Conservation (phyloP, 2,329 filamentous ascomycete species). For the Lasiodiplodia hormozganensis region DNA sequence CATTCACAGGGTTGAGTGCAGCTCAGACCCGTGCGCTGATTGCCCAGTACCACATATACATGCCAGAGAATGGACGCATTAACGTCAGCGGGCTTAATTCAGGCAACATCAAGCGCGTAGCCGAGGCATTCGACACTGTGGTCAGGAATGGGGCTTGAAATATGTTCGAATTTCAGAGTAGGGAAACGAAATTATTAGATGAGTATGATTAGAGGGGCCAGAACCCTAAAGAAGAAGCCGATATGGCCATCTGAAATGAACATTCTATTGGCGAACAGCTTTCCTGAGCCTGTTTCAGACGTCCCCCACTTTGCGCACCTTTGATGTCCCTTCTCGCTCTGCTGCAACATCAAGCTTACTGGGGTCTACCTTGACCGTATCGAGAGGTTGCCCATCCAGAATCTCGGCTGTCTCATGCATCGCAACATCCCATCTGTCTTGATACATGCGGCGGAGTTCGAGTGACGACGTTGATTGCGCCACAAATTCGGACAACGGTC, state of each 20-base stretch:
- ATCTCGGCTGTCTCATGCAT: not conserved
- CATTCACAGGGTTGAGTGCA: slow-evolving; percentile 43
- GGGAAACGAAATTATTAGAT: no score
- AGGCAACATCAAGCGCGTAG: not conserved
- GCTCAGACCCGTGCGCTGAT: slow-evolving; percentile 41
- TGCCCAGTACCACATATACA: slow-evolving; percentile 45
- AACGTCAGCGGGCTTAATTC: not conserved
- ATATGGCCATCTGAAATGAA: no score
- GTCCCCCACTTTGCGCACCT: no score
- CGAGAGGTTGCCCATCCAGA: not conserved
- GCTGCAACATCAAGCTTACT: no score
- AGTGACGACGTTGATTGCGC: not conserved
- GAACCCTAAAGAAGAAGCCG: no score
- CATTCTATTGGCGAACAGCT: no score
- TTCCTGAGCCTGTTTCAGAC: no score
- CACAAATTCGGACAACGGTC: not conserved
- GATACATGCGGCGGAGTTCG: not conserved
- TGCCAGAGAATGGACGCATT: not conserved
- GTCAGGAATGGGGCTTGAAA: not conserved
- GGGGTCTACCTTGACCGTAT: not conserved
- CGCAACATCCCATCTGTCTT: slow-evolving; percentile 2
- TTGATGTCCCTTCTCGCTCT: no score
- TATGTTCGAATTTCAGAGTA: no score
- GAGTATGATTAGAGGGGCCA: no score
- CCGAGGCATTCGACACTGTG: not conserved